phyloP scores from a whole-genome alignment of 805 yeast genomes.

The Myxozyma vanderwaltii region DNA sequence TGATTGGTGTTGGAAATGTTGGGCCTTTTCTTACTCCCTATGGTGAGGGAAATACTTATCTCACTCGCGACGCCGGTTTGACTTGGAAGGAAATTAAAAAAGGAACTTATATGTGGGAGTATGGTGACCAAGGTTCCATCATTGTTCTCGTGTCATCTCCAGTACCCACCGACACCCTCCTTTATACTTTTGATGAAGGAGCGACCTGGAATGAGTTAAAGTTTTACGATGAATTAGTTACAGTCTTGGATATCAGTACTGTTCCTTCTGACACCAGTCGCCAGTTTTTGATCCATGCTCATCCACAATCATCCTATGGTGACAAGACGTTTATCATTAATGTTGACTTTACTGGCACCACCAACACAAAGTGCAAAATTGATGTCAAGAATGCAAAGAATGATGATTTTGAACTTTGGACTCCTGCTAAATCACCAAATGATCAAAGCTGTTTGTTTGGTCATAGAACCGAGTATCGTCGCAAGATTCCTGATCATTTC shows the following conservation, averaged over 20 bases:
- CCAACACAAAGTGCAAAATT: conserved; percentile 58
- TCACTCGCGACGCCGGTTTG: conserved; percentile 88
- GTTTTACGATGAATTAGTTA: conserved; percentile 60
- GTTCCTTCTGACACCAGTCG: conserved; percentile 90
- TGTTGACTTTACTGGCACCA: conserved; percentile 59
- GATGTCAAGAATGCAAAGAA: conserved; percentile 49
- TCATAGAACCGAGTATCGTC: conserved; percentile 61
- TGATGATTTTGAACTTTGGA: conserved; percentile 66
- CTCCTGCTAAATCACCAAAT: conserved; percentile 57
- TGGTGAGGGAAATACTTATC: conserved; percentile 65
- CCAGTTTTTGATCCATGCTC: conserved; percentile 67
- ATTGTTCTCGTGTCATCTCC: conserved; percentile 67
- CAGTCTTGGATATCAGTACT: conserved; percentile 75
- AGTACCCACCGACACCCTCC: conserved; percentile 58
- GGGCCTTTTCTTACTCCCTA: conserved; percentile 59
- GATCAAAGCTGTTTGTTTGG: conserved; percentile 64
- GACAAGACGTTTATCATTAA: conserved; percentile 52
- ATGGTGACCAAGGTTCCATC: conserved; percentile 91
- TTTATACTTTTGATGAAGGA: conserved; percentile 80
- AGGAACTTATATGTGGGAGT: conserved; percentile 89
- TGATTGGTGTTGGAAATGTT: conserved; percentile 93
- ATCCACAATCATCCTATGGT: conserved; percentile 50
- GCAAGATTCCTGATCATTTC: conserved; percentile 59
- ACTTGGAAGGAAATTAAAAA: conserved; percentile 80
- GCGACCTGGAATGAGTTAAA: conserved; percentile 66